These are phyloP conservation scores for Murraya paniculata DNA, from an alignment of 345 rosid genomes.

Conservation along the genomic window DNA sequence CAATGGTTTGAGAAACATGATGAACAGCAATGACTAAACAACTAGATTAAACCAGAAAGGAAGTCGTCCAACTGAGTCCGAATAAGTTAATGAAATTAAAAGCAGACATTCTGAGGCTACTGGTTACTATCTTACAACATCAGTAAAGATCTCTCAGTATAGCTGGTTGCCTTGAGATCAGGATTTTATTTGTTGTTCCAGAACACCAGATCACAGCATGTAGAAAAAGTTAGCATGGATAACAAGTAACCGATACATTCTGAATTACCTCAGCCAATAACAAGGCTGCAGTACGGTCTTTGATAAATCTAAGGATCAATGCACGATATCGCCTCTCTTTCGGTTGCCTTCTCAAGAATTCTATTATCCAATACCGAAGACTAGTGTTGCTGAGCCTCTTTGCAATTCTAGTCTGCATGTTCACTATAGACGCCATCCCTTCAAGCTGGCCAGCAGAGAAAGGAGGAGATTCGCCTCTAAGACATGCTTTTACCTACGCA, in stretches of 20 bases:
- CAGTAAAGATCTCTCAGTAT: not conserved
- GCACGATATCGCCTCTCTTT: slow-evolving; percentile 69
- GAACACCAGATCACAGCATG: not conserved
- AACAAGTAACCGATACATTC: not conserved
- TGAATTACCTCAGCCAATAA: slow-evolving; percentile 66
- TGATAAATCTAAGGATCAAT: slow-evolving; percentile 72
- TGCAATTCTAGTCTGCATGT: slow-evolving; percentile 54
- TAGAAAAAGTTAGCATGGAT: not conserved
- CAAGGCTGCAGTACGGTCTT: slow-evolving; percentile 76
- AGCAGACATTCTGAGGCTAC: not conserved
- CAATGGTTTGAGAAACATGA: not conserved
- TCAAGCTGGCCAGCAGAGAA: slow-evolving; percentile 87
- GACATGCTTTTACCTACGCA: slow-evolving; percentile 74
- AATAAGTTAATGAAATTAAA: not conserved
- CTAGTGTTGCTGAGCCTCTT: slow-evolving; percentile 60
- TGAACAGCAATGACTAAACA: not conserved
- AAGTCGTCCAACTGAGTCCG: not conserved
- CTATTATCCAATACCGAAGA: slow-evolving; percentile 89
- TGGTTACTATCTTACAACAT: not conserved
- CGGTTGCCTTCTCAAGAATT: slow-evolving; percentile 73
- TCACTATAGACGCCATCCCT: slow-evolving; percentile 69
- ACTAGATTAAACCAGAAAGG: not conserved
- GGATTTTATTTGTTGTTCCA: not conserved
- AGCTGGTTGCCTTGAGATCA: not conserved
- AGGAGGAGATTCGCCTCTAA: slow-evolving; percentile 78